A percentile compares a stretch with the other conserved stretches of the same genome.
These are phyloP conservation scores for Yamadazyma akitaensis DNA, from an alignment of 805 yeast species.

Conservation along the genomic window DNA sequence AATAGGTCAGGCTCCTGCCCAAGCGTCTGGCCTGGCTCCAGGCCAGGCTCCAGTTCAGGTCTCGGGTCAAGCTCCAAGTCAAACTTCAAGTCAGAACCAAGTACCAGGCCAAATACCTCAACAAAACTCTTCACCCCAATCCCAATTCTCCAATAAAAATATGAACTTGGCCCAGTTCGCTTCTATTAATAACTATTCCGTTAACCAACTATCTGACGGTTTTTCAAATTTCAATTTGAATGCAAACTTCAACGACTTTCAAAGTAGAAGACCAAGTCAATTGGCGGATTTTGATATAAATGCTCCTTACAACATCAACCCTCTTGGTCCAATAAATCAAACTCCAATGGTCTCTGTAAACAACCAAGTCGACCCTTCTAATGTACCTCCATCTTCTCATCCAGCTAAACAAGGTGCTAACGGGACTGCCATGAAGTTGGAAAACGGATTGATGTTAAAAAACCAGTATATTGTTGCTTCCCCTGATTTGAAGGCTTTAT, in stretches of 20 bases:
- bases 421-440: conserved; percentile 37
- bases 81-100: not conserved
- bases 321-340: conserved; percentile 1
- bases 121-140: not conserved
- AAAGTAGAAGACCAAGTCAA: conserved; percentile 42
- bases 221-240: conserved; percentile 30
- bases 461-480: conserved; percentile 60
- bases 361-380: not conserved
- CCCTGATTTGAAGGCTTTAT: conserved; percentile 49
- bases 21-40: not conserved
- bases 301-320: not conserved
- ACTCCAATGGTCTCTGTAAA: not conserved
- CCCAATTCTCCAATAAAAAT: not conserved
- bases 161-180: conserved; percentile 16
- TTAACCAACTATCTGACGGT: conserved; percentile 28
- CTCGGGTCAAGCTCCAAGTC: not conserved
- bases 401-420: not conserved
- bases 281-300: conserved; percentile 26
- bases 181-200: conserved; percentile 12
- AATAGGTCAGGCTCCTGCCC: not conserved
- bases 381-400: not conserved
- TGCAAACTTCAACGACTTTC: conserved; percentile 36
- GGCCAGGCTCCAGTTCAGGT: not conserved
- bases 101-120: not conserved
- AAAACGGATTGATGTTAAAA: conserved; percentile 59